Base-by-base conservation (phyloP, 129 eudicot species). In the Rutidosis leptorrhynchoides region DNA sequence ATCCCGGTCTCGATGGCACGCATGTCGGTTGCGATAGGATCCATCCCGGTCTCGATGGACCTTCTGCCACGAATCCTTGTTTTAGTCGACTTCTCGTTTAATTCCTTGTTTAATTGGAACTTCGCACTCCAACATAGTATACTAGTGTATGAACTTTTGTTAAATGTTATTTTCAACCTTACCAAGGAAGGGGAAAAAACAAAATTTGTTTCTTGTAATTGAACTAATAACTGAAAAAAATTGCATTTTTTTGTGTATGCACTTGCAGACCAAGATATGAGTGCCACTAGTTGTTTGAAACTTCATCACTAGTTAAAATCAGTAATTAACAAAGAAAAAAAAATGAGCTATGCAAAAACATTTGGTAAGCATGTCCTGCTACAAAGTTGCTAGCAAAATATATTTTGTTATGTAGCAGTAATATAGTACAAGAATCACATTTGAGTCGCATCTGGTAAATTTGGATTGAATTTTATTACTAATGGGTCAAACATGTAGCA, bases 281-380 rank as follows among this genome's bases (percentile, higher is more conserved):
- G 5, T 12, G 14, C 16, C n/a, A 40, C 46, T 54, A 54, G 60
- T 54, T 19, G 26, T 20, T 54, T 54, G 60, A 24, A 23, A 11
- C 2, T 4, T 23, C 16, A 22, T 54, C 16, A 54, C 23, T 14
- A 23, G 5, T 11, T 40, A 2, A 11, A 11, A 40, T 12, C 21
- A 52, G 27, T 7, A 7, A 40, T 2, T 12, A 12, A 40, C 4
- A 0, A 40, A 32, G 8, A 32, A 40, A 59, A 6, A 22, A 1
- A 5, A 23, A 25, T 45, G 26, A 26, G 55, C 24, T 64, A 25
- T 64, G 57, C 57, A 64, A 6, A 42, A 12, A 25, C 30, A 16
- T 64, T 25, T 64, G 17, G 33, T 26, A 24, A 59, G 25, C 64
- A 59, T n/a, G 64, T 27, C 42, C 64, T 26, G 16, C 64, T 19